phyloP scores from a whole-genome alignment of 768 basidiomycete species.

The Trametes cubensis region DNA sequence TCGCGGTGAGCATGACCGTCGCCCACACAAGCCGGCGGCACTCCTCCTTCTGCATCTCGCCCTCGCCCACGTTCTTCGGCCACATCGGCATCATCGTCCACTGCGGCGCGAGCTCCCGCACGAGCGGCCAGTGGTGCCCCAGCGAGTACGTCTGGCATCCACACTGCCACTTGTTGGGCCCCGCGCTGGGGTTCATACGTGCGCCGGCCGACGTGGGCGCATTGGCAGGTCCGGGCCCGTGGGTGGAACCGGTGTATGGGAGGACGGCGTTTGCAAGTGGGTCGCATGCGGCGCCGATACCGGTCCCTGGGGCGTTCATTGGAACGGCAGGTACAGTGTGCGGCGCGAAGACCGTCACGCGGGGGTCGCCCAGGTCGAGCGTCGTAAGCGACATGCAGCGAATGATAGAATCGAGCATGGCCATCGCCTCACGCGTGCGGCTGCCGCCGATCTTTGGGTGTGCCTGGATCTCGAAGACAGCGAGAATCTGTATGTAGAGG shows the following conservation, averaged over 20 bases:
- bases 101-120: slow-evolving; percentile 54
- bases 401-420: slow-evolving; percentile 68
- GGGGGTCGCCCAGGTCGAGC: slow-evolving; percentile 59
- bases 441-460: slow-evolving; percentile 59
- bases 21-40: slow-evolving; percentile 77
- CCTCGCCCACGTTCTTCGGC: slow-evolving; percentile 47
- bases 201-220: too few relatives aligned
- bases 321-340: slow-evolving; percentile 16
- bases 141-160: slow-evolving; percentile 48
- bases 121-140: slow-evolving; percentile 48
- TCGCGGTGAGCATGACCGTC: slow-evolving; percentile 60
- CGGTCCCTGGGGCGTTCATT: slow-evolving; percentile 35
- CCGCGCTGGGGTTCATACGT: too few relatives aligned
- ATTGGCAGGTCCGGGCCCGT: too few relatives aligned
- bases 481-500: slow-evolving; percentile 55
- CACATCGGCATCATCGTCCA: slow-evolving; percentile 70
- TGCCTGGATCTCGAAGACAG: slow-evolving; percentile 71
- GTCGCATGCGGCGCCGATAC: slow-evolving; percentile 35
- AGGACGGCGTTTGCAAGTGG: neutral
- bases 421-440: slow-evolving; percentile 56
- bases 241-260: neutral
- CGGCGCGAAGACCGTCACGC: slow-evolving; percentile 22
- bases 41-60: slow-evolving; percentile 68
- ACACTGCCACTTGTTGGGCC: slow-evolving; percentile 19
- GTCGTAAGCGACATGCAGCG: slow-evolving; percentile 57